These are phyloP conservation scores for Lasiodiplodia theobromae DNA, from an alignment of 2,329 filamentous ascomycete genomes.

Conservation along the genomic window DNA sequence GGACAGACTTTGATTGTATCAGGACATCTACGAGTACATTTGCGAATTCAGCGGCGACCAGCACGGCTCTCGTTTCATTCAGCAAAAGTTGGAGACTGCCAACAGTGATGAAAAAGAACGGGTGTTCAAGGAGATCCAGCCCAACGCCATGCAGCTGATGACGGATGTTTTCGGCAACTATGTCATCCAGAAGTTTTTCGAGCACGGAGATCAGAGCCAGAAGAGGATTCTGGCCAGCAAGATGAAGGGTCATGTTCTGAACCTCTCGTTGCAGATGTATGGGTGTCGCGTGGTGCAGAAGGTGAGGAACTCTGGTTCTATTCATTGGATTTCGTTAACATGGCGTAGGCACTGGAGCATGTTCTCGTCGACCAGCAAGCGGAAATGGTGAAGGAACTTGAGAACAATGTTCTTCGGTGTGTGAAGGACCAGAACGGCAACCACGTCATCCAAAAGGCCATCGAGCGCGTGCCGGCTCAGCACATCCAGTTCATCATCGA, in stretches of 20 bases:
- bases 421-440: conserved; percentile 92
- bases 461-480: conserved; percentile 78
- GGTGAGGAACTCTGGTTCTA: conserved; percentile 55
- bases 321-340: conserved; percentile 34
- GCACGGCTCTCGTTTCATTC: conserved; percentile 93
- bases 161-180: conserved; percentile 98
- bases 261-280: conserved; percentile 86
- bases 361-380: conserved; percentile 92
- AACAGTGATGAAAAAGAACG: conserved; percentile 96
- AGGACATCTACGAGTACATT: conserved; percentile 85
- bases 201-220: conserved; percentile 92
- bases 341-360: conserved; percentile 78
- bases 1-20: not conserved
- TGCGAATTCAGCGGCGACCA: conserved; percentile 97
- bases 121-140: conserved; percentile 85
- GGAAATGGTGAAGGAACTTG: conserved; percentile 81
- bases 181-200: conserved; percentile 96
- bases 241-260: conserved; percentile 85
- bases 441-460: conserved; percentile 94
- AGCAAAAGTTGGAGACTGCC: conserved; percentile 87
- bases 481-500: conserved; percentile 87
- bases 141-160: conserved; percentile 87
- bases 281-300: conserved; percentile 96
- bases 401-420: conserved; percentile 75
- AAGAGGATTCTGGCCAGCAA: conserved; percentile 85